Conservation (phyloP, 495 filamentous ascomycete species). For the Penicillium lividum region DNA sequence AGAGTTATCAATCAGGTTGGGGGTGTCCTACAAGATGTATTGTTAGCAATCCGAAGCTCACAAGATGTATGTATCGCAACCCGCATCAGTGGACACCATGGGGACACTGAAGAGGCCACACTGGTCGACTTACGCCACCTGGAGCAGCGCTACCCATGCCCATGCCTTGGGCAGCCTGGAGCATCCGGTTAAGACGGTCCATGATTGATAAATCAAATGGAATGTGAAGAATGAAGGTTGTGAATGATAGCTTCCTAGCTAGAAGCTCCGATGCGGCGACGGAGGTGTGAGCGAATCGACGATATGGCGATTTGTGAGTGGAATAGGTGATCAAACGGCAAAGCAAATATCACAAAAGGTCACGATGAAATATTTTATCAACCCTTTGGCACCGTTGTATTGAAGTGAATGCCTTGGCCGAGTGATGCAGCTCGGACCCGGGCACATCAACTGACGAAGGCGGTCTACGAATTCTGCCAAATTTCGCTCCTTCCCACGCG, state of each 20-base stretch:
- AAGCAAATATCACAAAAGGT: background rate
- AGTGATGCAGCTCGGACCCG: background rate
- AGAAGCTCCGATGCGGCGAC: constrained; percentile 35
- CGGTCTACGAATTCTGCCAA: constrained; percentile 24
- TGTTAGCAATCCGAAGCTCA: constrained; percentile 16
- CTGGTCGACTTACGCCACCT: constrained; percentile 66
- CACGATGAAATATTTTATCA: background rate
- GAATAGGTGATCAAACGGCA: background rate
- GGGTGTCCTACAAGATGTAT: constrained; percentile 63
- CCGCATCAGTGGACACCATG: constrained; percentile 4
- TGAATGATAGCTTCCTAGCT: constrained; percentile 36
- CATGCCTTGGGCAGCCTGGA: constrained; percentile 78
- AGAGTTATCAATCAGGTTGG: constrained; percentile 92
- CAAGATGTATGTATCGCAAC: background rate
- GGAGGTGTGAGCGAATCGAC: background rate
- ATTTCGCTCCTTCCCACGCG: constrained; percentile 25
- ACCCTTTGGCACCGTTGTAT: background rate
- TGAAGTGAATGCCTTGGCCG: background rate
- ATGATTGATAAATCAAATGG: constrained; percentile 48
- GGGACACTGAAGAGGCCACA: constrained; percentile 9
- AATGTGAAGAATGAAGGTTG: constrained; percentile 22
- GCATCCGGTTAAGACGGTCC: constrained; percentile 85
- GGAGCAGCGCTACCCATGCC: constrained; percentile 67
- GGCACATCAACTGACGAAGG: constrained; percentile 34
- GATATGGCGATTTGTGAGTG: background rate